A percentile compares a stretch with the other conserved stretches of the same genome.
Conservation (phyloP, 768 basidiomycete genomes). For the Chiua virens region DNA sequence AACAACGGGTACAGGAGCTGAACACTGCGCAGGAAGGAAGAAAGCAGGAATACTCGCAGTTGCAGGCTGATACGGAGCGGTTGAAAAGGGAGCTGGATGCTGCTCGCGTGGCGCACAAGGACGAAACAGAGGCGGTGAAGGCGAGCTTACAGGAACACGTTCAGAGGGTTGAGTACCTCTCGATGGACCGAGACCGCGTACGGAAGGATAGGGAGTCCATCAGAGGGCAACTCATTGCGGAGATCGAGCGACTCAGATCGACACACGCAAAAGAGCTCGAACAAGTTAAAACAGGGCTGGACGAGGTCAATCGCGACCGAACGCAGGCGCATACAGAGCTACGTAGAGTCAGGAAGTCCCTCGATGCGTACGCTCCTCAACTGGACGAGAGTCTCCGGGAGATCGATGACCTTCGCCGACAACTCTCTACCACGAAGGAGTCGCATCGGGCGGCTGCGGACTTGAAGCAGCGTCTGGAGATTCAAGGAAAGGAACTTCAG, state of each 20-base stretch:
- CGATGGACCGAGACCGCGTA: conserved; percentile 24
- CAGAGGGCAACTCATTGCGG: conserved; percentile 11
- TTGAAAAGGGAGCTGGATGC: conserved; percentile 13
- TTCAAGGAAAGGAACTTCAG: conserved; percentile 21
- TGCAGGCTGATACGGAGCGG: conserved; percentile 9
- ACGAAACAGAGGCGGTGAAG: conserved; percentile 18
- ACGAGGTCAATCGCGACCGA: conserved; percentile 25
- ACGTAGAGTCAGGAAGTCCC: conserved; percentile 15
- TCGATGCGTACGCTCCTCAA: conserved; percentile 17
- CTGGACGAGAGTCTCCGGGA: conserved; percentile 20
- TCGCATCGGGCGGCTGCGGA: conserved; percentile 7
- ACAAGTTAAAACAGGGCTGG: conserved; percentile 19
- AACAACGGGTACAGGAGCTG: conserved; percentile 18
- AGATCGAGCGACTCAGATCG: conserved; percentile 24
- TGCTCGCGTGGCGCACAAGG: conserved; percentile 4
- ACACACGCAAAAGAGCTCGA: conserved; percentile 15
- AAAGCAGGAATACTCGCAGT: conserved; percentile 10
- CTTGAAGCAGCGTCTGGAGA: conserved; percentile 16
- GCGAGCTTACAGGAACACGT: conserved; percentile 17
- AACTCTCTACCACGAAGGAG: conserved; percentile 16
- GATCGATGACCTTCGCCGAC: conserved; percentile 15
- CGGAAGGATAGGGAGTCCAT: conserved; percentile 23
- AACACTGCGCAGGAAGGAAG: conserved; percentile 7
- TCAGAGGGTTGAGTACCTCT: conserved; percentile 19
- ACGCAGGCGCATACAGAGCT: conserved; percentile 22